Percentiles rank a stretch among this genome's conserved stretches.
Conservation (phyloP, 306 rosid species). For the Amphicarpaea edgeworthii region DNA sequence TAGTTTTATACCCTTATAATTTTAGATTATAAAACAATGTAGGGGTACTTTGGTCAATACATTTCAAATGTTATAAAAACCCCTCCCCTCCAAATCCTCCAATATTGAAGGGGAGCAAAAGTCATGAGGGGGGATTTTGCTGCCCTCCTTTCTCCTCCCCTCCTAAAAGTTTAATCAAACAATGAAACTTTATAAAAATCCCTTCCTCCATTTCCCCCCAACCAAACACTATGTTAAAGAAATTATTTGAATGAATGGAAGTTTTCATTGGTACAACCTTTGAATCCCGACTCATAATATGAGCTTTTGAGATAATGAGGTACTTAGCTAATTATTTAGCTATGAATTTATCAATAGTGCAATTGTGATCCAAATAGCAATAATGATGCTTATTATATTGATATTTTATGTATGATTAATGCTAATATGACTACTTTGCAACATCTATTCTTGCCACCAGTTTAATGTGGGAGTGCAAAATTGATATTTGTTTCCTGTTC, state of each 20-base stretch:
- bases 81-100: not conserved
- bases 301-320: not conserved
- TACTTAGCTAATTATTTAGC: not conserved
- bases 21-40: not conserved
- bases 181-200: too few species aligned
- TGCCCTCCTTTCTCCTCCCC: too few species aligned
- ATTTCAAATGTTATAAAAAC: not conserved
- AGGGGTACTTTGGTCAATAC: not conserved
- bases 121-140: not conserved
- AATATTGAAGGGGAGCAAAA: not conserved
- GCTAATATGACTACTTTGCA: not conserved
- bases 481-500: constrained; percentile 20
- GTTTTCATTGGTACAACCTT: not conserved
- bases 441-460: not conserved
- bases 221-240: not conserved
- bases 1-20: not conserved
- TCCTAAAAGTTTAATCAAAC: too few species aligned
- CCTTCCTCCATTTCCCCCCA: not conserved
- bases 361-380: not conserved
- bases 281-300: not conserved
- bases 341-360: not conserved
- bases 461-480: constrained; percentile 16
- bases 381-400: not conserved
- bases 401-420: constrained; percentile 17
- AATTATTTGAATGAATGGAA: not conserved